Evolutionary conservation across 2,329 filamentous ascomycete species (phyloP).

Genomic region (Trichocomaceae sp.): DNA sequence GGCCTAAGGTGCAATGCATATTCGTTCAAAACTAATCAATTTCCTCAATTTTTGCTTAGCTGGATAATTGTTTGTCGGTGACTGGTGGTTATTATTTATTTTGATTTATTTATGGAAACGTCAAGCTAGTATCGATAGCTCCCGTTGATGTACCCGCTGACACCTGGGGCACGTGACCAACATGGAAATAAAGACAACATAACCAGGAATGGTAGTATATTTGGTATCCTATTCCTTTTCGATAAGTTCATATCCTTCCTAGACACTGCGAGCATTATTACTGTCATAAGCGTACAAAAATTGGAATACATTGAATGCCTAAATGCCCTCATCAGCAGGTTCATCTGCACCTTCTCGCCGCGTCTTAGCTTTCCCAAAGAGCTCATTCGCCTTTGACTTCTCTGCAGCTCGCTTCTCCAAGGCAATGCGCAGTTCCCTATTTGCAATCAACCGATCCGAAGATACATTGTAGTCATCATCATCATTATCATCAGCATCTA

Average conservation of each 20-base stretch:
- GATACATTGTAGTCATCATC: constrained; percentile 20
- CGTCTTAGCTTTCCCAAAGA: constrained; percentile 29
- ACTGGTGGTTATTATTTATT: background rate
- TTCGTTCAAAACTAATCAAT: background rate
- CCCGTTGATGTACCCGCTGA: background rate
- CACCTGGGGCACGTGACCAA: constrained; percentile 3
- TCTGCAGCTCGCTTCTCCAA: constrained; percentile 28
- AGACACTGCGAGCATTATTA: background rate
- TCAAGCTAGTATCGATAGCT: constrained; percentile 1
- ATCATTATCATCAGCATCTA: constrained; percentile 17
- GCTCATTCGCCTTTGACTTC: constrained; percentile 26
- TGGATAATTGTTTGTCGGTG: background rate
- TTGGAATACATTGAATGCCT: background rate
- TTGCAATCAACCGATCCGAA: constrained; percentile 24
- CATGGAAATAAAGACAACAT: background rate
- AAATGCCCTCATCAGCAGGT: constrained; percentile 11
- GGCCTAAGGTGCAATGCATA: background rate
- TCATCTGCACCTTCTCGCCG: constrained; percentile 26
- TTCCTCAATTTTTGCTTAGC: background rate
- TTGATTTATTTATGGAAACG: constrained; percentile 2
- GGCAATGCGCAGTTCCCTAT: constrained; percentile 28
- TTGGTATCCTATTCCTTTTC: background rate
- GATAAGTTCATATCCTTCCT: background rate
- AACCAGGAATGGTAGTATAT: background rate
- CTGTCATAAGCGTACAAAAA: background rate